A percentile compares a stretch with the other conserved stretches of the same genome.
Evolutionary conservation across 2,329 filamentous ascomycete genomes (phyloP).

Genomic region (Aureobasidium sp.): DNA sequence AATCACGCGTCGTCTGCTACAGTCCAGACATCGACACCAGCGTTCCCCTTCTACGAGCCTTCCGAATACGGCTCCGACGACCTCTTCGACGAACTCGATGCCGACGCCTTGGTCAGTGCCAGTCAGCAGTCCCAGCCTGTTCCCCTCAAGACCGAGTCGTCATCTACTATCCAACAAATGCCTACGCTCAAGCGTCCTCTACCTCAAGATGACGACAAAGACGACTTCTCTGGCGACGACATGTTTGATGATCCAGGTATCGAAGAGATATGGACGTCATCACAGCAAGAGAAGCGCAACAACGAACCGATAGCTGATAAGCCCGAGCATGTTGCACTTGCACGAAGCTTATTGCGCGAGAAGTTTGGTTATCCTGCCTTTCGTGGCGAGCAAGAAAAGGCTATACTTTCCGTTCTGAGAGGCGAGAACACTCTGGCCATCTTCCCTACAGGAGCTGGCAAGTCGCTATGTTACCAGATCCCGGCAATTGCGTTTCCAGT

Average conservation of each 20-base stretch:
- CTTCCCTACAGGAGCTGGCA: slow-evolving; percentile 39
- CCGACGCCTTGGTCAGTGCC: neutral
- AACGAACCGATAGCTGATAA: neutral
- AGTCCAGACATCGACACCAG: neutral
- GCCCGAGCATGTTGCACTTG: neutral
- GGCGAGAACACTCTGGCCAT: slow-evolving; percentile 40
- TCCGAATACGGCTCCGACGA: slow-evolving; percentile 9
- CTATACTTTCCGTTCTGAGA: slow-evolving; percentile 37
- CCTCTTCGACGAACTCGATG: slow-evolving; percentile 6
- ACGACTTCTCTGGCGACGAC: neutral
- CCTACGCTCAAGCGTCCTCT: neutral
- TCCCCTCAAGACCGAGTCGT: neutral
- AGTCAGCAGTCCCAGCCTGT: slow-evolving; percentile 2
- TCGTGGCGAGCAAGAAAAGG: slow-evolving; percentile 41
- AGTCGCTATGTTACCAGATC: slow-evolving; percentile 39
- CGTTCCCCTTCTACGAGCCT: neutral
- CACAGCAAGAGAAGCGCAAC: neutral
- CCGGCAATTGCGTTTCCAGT: slow-evolving; percentile 40
- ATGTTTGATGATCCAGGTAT: neutral
- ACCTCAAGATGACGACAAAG: neutral
- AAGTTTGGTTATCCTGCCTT: slow-evolving; percentile 39
- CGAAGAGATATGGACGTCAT: slow-evolving; percentile 12
- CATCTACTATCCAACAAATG: neutral
- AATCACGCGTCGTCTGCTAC: neutral
- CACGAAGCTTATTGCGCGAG: slow-evolving; percentile 35